Conservation (phyloP, 2,329 filamentous ascomycete genomes). For the Lasiodiplodia sp. region DNA sequence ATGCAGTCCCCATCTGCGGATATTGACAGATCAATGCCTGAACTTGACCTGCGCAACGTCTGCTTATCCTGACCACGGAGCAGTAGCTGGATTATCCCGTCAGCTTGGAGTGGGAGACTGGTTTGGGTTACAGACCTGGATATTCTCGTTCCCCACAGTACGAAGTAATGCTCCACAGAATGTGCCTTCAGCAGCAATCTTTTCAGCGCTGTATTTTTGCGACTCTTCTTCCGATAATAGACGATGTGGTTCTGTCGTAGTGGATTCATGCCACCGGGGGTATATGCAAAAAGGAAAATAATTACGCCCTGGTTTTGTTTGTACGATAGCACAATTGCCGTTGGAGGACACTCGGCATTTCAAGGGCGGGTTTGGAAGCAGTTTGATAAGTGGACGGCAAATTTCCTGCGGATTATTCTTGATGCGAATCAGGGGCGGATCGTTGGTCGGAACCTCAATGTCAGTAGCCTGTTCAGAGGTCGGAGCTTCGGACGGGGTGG, state of each 20-base stretch:
- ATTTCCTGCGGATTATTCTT: background rate
- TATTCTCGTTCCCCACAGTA: background rate
- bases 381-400: background rate
- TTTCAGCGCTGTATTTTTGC: background rate
- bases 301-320: background rate
- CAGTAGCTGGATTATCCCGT: background rate
- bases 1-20: conserved; percentile 1
- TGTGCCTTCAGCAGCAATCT: conserved; percentile 1
- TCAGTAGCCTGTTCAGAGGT: background rate
- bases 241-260: background rate
- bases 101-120: background rate
- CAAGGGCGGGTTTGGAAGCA: background rate
- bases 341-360: conserved; percentile 3
- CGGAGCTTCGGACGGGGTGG: background rate
- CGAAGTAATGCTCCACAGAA: conserved; percentile 8
- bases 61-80: background rate
- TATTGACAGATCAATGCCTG: conserved; percentile 1
- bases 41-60: background rate
- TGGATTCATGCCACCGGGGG: background rate
- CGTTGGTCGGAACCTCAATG: background rate
- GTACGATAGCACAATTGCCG: background rate
- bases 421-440: background rate
- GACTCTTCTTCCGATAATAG: background rate
- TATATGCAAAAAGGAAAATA: background rate
- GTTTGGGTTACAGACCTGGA: background rate